A percentile compares a stretch with the other conserved stretches of the same genome.
phyloP scores from a whole-genome alignment of 352 stramenopile genomes.

The Plasmopara halstedii region DNA sequence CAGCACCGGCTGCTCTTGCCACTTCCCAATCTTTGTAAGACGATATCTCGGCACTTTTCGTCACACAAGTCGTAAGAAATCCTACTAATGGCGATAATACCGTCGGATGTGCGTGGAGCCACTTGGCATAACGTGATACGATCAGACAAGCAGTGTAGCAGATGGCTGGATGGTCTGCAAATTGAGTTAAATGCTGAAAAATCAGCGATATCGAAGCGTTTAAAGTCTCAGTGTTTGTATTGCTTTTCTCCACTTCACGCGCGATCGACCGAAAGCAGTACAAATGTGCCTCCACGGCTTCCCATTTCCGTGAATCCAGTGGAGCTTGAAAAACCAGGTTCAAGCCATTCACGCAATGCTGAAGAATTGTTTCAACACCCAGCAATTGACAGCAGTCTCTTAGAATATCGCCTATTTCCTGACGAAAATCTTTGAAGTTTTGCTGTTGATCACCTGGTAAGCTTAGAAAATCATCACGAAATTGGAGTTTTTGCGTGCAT shows the following conservation, averaged over 20 bases:
- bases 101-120: constrained; percentile 42
- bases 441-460: constrained; percentile 66
- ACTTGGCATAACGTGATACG: constrained; percentile 74
- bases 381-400: constrained; percentile 70
- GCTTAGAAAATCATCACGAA: constrained; percentile 52
- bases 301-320: constrained; percentile 41
- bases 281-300: constrained; percentile 73
- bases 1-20: constrained; percentile 54
- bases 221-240: constrained; percentile 12
- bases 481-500: constrained; percentile 82
- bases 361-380: constrained; percentile 58
- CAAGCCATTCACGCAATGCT: constrained; percentile 71
- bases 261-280: constrained; percentile 83
- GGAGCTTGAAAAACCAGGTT: constrained; percentile 57
- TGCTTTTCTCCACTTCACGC: constrained; percentile 57
- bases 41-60: constrained; percentile 37
- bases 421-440: constrained; percentile 79
- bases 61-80: constrained; percentile 71
- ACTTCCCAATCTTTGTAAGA: constrained; percentile 69
- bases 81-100: constrained; percentile 47
- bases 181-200: constrained; percentile 70
- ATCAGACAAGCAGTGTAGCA: constrained; percentile 83
- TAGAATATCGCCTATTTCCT: constrained; percentile 72
- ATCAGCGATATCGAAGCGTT: constrained; percentile 55
- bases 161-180: constrained; percentile 68